Evolutionary conservation across 345 rosid species (phyloP).

Genomic region (Geranium rotundifolium): DNA sequence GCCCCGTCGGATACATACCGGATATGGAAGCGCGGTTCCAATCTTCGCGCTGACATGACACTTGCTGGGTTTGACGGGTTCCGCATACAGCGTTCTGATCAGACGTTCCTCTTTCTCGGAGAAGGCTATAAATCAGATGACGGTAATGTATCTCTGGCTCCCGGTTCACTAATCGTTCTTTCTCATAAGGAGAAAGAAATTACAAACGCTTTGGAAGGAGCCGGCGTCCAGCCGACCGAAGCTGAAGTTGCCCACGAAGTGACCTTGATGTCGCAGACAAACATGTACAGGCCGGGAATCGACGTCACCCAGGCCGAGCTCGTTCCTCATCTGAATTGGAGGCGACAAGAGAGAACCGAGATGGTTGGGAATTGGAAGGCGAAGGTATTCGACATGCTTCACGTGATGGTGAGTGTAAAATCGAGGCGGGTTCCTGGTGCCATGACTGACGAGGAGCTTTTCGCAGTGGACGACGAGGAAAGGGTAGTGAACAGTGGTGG

Average conservation of each 20-base stretch:
- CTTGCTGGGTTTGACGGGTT: constrained; percentile 46
- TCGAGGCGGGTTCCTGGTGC: constrained; percentile 98
- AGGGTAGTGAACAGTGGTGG: constrained; percentile 47
- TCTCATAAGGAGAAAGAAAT: constrained; percentile 91
- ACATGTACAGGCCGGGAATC: constrained; percentile 96
- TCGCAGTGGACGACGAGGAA: constrained; percentile 74
- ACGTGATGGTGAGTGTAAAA: constrained; percentile 94
- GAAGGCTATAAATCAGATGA: constrained; percentile 78
- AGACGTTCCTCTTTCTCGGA: constrained; percentile 80
- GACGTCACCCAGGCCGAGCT: constrained; percentile 97
- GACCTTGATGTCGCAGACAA: constrained; percentile 90
- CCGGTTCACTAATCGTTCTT: constrained; percentile 82
- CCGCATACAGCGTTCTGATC: constrained; percentile 86
- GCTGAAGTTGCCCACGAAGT: constrained; percentile 93
- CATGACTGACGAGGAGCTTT: constrained; percentile 95
- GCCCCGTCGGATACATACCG: constrained; percentile 99
- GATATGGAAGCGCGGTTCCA: constrained; percentile 96
- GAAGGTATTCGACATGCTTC: constrained; percentile 89
- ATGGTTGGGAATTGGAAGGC: constrained; percentile 96
- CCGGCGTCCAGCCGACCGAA: constrained; percentile 85
- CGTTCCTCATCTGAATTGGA: constrained; percentile 84
- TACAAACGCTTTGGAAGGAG: constrained; percentile 95
- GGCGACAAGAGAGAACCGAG: constrained; percentile 94
- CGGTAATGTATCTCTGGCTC: constrained; percentile 45
- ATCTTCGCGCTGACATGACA: constrained; percentile 85